Evolutionary conservation across 202 grass and related monocot genomes (phyloP).

Genomic region (Setaria italica): DNA sequence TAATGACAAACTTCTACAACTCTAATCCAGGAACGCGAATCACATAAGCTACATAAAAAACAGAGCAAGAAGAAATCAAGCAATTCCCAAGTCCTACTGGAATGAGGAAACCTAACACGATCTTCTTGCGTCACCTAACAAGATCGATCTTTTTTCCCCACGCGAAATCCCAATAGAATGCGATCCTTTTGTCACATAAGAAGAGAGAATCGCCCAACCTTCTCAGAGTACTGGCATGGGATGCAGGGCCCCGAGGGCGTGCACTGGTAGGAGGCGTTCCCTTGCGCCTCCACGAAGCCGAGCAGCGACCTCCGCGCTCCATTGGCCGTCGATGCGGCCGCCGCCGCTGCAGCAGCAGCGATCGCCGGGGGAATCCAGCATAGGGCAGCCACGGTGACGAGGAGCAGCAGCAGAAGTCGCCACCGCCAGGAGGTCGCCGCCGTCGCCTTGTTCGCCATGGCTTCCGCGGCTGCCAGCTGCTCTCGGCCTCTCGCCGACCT

Average conservation of each 20-base stretch:
- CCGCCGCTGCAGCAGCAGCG: constrained; percentile 53
- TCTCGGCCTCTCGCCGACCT: constrained; percentile 38
- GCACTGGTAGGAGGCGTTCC: constrained; percentile 78
- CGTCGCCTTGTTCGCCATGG: constrained; percentile 56
- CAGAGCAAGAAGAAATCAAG: neutral
- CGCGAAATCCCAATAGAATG: neutral
- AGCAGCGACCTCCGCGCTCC: constrained; percentile 66
- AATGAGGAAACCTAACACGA: constrained; percentile 1
- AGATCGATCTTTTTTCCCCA: neutral
- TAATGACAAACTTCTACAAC: neutral
- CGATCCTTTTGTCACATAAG: neutral
- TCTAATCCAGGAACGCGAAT: neutral
- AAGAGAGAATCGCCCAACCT: constrained; percentile 49
- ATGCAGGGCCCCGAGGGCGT: constrained; percentile 79
- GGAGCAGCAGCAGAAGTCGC: constrained; percentile 46
- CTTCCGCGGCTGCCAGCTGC: neutral
- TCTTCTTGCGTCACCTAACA: constrained; percentile 11
- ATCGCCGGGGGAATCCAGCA: constrained; percentile 62
- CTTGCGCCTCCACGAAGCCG: constrained; percentile 74
- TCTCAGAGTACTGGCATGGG: constrained; percentile 88
- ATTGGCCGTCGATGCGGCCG: constrained; percentile 41
- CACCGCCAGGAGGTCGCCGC: constrained; percentile 55
- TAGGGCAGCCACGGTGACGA: constrained; percentile 49
- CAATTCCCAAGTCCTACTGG: neutral
- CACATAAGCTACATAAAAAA: neutral